Evolutionary conservation across 2,329 filamentous ascomycete genomes (phyloP), one percentile per base, ranked within the genome.

Genomic region (Conoideocrella luteorostrata): DNA sequence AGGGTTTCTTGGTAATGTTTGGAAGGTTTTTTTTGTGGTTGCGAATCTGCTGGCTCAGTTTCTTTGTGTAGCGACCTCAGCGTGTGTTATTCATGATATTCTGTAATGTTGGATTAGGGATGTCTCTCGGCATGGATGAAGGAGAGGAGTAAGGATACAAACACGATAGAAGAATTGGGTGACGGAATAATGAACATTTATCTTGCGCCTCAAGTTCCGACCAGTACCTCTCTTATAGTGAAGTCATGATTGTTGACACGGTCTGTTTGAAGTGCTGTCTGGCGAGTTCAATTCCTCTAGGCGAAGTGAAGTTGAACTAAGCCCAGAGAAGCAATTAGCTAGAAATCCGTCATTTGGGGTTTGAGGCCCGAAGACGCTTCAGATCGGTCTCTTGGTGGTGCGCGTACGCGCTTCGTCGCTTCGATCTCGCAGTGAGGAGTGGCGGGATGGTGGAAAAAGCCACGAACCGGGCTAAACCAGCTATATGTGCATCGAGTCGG

Each of bases 391-490:
- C 38, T 18, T 18, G 17, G 18, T n/a, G 23, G 41, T 29, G 41
- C 41, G 34, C 26, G 20, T 33, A 34, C n/a, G 32, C 35, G 41
- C 41, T 44, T 34, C 28, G 28, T 41, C 29, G 18, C 39, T 33
- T 33, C 20, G 7, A 33, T 33, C n/a, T n/a, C 28, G 32, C 32
- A 5, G 15, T 17, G 15, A 20, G 20, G n/a, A n/a, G n/a, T n/a
- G n/a, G 20, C 18, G 13, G 13, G 26, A 33, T 33, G 18, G 30
- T 33, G n/a, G 30, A 33, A n/a, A n/a, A n/a, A 9, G 10, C 11
- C 10, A 3, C 30, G n/a, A 13, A 33, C 13, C 10, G 4, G 30
- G 30, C 18, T 15, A 9, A 38, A 4, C 5, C 5, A n/a, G 20
- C 18, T 38, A 36, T 36, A 28, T 38, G 36, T 38, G 18, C 17